Evolutionary conservation across 805 yeast species (phyloP), one percentile per base, ranked within the genome.

Genomic region (Hyphopichia homilentoma): DNA sequence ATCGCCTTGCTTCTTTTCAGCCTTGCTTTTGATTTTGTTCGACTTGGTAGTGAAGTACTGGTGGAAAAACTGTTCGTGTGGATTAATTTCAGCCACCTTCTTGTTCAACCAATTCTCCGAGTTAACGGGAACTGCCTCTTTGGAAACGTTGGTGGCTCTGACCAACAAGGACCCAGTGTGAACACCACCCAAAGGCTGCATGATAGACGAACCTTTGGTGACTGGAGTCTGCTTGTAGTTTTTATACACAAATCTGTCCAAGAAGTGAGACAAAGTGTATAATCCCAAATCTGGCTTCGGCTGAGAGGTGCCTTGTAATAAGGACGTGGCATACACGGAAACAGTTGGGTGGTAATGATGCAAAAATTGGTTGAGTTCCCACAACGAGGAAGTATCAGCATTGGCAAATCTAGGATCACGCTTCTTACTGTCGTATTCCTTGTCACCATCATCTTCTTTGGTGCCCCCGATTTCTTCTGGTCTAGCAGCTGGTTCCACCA

Each of bases 101-200:
- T 72, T 77, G 37, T 69, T 68, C 32, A 79, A 61, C 97, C 97
- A 90, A 55, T 88, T 81, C 45, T 82, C 81, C 6, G 93, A 75
- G 51, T 89, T 88, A 4, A 76, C 94, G 2, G 97, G 96, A 9
- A 73, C 53, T n/a, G 68, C 74, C 4, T 57, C 56, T 18, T 52
- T 45, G 12, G 52, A 27, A 16, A 57, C 49, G 36, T 58, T 59
- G 4, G 85, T 74, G n/a, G 86, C 77, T 48, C 68, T 79, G 8
- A 84, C 85, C 44, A 84, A 67, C 33, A 83, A 60, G 4, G 80
- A 65, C 7, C 84, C 85, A 14, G 85, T 80, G 41, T 81, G 84
- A 1, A 79, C 72, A 41, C 96, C 97, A 27, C 94, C 88, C 43
- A 93, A 69, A 31, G 98, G 97, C 68, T 93, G 98, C 97, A 93